Evolutionary conservation across 345 rosid genomes (phyloP).

Genomic region (Arabis alpina): DNA sequence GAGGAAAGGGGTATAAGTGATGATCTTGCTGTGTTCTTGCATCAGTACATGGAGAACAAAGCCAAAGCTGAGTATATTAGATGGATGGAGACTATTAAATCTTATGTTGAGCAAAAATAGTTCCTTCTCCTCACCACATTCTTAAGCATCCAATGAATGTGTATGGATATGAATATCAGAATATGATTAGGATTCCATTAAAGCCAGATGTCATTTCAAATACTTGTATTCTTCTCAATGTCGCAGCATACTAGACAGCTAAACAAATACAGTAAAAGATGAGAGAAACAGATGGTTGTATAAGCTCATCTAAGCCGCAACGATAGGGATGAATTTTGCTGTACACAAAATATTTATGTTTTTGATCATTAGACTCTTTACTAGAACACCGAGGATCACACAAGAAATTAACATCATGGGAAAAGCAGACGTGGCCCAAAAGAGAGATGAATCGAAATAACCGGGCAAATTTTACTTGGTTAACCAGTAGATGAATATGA

Average conservation of each 20-base stretch:
- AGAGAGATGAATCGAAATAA: constrained; percentile 31
- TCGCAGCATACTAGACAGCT: constrained; percentile 8
- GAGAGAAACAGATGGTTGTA: constrained; percentile 22
- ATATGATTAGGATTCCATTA: neutral
- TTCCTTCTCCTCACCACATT: constrained; percentile 2
- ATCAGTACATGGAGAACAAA: constrained; percentile 74
- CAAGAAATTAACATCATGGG: constrained; percentile 32
- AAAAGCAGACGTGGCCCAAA: constrained; percentile 38
- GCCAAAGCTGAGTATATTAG: constrained; percentile 67
- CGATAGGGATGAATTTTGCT: constrained; percentile 30
- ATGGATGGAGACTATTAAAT: constrained; percentile 79
- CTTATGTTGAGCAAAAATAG: constrained; percentile 63
- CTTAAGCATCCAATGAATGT: constrained; percentile 1
- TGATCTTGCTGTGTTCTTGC: constrained; percentile 78
- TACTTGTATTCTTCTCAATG: neutral
- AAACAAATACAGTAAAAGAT: neutral
- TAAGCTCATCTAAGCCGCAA: constrained; percentile 19
- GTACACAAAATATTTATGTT: constrained; percentile 41
- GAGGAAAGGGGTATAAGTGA: constrained; percentile 77
- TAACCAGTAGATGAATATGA: constrained; percentile 92
- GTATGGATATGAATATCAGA: neutral
- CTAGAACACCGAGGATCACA: constrained; percentile 32
- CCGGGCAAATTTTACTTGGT: constrained; percentile 60
- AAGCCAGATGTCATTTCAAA: neutral
- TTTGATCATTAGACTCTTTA: constrained; percentile 30